Conservation (phyloP, 768 basidiomycete genomes). For the Xanthoconium purpureum region DNA sequence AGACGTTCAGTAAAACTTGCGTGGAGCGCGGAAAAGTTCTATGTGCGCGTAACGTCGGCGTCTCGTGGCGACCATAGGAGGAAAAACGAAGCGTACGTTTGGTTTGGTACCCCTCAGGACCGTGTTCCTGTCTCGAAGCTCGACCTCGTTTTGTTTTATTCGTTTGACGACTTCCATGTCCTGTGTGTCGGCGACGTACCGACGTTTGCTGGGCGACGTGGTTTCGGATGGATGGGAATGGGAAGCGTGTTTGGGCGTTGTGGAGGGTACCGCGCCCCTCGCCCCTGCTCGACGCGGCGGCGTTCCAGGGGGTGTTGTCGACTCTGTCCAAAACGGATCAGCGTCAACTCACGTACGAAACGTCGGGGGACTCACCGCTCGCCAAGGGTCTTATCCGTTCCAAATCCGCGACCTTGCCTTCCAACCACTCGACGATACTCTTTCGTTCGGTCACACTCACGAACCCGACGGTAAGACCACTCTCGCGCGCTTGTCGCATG, state of each 20-base stretch:
- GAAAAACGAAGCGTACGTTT: constrained; percentile 53
- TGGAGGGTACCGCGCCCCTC: constrained; percentile 15
- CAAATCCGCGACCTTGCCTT: constrained; percentile 43
- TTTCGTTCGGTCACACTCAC: constrained; percentile 88
- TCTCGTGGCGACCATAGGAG: not conserved
- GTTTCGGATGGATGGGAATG: constrained; percentile 13
- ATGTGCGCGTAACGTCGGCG: not conserved
- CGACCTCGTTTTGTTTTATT: constrained; percentile 70
- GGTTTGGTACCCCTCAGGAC: constrained; percentile 81
- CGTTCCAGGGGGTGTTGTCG: constrained; percentile 1
- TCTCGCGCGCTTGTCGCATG: constrained; percentile 78
- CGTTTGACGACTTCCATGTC: constrained; percentile 87
- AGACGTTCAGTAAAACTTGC: constrained; percentile 70
- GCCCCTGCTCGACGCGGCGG: constrained; percentile 24
- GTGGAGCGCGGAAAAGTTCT: constrained; percentile 81
- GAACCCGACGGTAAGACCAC: constrained; percentile 67
- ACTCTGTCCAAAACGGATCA: not conserved
- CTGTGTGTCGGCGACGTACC: constrained; percentile 44
- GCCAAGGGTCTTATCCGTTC: constrained; percentile 25
- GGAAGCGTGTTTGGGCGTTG: constrained; percentile 22
- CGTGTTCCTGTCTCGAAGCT: constrained; percentile 77
- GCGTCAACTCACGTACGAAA: not conserved
- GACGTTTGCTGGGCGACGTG: not conserved
- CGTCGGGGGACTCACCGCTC: constrained; percentile 14
- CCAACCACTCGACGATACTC: constrained; percentile 81